Evolutionary conservation across 148 eudicot genomes (phyloP), one percentile per base, ranked within the genome.

Genomic region (Suaeda aralocaspica): DNA sequence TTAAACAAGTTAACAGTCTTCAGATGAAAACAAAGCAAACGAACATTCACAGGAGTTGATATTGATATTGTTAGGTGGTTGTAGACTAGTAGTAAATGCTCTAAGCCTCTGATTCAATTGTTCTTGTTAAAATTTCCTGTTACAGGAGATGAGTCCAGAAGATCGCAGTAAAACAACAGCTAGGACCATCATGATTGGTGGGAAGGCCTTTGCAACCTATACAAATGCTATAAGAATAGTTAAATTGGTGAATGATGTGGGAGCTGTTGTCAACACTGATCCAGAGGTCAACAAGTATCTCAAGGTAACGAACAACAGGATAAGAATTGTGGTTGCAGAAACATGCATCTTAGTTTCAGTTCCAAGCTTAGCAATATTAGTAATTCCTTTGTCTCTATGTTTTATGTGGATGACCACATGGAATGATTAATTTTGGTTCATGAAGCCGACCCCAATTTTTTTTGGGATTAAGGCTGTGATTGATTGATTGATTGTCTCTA

Each of bases 181-280:
- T n/a, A 87, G 99, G 68, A 89, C 96, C 55, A 78, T 89, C 76
- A 94, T 94, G 97, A 83, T 94, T 59, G 99, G 99, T 64, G 99
- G 99, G 60, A 94, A 94, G 81, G 99, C 99, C 57, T 91, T 91
- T 82, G 97, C 99, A 5, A 91, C 97, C 46, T 94, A 94, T 66
- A 89, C 92, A 49, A 94, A 91, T 82, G 99, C 99, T 62, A 94
- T 87, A 81, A 86, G 93, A 81, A 94, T 94, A 72, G 97, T 94
- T 64, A 94, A 91, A 77, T 85, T 94, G 72, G 96, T 91, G 73
- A 77, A 84, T 77, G 99, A 91, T 82, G 99, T 91, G 55, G 99
- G 96, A 64, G 84, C 88, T 78, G 89, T 89, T 64, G 93, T 94
- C 69, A 94, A 94, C 83, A 89, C 72, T 76, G 99, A 94, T 78